Evolutionary conservation across 176 grass and related monocot genomes (phyloP), one percentile per base, ranked within the genome.

Genomic region (Aegilops tauschii): DNA sequence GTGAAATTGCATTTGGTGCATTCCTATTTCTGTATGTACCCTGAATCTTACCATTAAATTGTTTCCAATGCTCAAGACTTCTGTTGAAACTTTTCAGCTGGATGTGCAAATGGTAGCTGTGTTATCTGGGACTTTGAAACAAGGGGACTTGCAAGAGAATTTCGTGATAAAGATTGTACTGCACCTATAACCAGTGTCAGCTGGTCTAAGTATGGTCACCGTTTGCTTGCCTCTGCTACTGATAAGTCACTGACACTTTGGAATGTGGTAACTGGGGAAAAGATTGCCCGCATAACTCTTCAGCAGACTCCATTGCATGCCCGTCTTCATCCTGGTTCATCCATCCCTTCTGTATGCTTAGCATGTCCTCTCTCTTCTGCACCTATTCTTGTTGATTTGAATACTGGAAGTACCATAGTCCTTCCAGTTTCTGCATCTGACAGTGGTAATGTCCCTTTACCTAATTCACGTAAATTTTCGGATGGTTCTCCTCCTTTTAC

Each of bases 101-200:
- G 97, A 29, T 92, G 94, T 88, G 87, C 97, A 56, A 93, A 96
- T 79, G 97, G 97, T 28, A 99, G 85, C 63, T 96, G 93, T 80
- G 67, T 99, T 84, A 99, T 99, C 61, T 99, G 97, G 97, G 97
- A 99, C 84, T 99, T 99, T 37, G 97, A 99, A 93, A 99, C 97
- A 79, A 99, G 94, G 76, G 97, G 97, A 45, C 77, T 99, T 82
- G 89, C 94, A 67, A 99, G 91, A 78, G 94, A 92, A 76, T 91
- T 99, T 64, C 92, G 87, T 83, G 94, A 99, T 91, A 96, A 88
- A 85, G 97, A 88, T 80, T 90, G 90, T 81, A 87, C 91, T 65
- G 92, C 97, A 87, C 97, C 97, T 61, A 94, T 99, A 86, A 99
- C 97, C 69, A 96, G 97, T 34, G 90, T 99, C 34, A 91, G 87